Evolutionary conservation across 1,284 basidiomycete genomes (phyloP), one percentile per base, ranked within the genome.

Genomic region (Cryptococcus deneoformans): DNA sequence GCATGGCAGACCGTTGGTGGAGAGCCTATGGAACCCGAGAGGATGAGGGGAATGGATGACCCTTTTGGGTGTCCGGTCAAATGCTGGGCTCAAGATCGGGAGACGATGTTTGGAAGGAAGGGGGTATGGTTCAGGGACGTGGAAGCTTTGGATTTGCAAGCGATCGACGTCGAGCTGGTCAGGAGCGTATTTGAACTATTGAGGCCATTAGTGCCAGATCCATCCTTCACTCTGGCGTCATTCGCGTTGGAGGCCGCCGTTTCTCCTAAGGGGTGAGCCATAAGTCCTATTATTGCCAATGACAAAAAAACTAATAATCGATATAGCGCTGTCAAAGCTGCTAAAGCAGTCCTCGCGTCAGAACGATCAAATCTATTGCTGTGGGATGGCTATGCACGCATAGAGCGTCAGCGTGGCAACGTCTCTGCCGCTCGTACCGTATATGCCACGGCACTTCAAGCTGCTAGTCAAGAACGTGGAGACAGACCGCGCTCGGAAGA

Each of bases 301-400:
- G 24, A 14, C 20, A 34, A 20, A 29, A 29, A 7, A 34, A 20
- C 10, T 38, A 37, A 10, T 45, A 12, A 29, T 42, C 47, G 1
- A 14, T 6, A 11, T 54, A 72, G 70, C 0, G 68, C 71, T 0
- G 43, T 72, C 56, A 91, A 88, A 71, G 75, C 85, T 35, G 92
- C 90, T 9, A 89, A 88, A 57, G 73, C 77, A 0, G 79, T 92
- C 16, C 82, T 96, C 12, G 83, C 87, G 0, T 71, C 68, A 1
- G 79, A 84, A 50, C 84, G 83, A 14, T 82, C 86, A 48, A 90
- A 91, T 12, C 71, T 91, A 34, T 73, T 78, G 0, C 85, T 87
- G 46, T 96, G 93, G 91, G 83, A 84, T 45, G 83, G 83, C 2
- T 92, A 95, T 77, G 91, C 90, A 7, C 84, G 85, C 35, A 80